A percentile compares a stretch with the other conserved stretches of the same genome.
These are phyloP conservation scores for Malassezia nana DNA, from an alignment of 1,284 basidiomycete genomes.

Conservation along the genomic window DNA sequence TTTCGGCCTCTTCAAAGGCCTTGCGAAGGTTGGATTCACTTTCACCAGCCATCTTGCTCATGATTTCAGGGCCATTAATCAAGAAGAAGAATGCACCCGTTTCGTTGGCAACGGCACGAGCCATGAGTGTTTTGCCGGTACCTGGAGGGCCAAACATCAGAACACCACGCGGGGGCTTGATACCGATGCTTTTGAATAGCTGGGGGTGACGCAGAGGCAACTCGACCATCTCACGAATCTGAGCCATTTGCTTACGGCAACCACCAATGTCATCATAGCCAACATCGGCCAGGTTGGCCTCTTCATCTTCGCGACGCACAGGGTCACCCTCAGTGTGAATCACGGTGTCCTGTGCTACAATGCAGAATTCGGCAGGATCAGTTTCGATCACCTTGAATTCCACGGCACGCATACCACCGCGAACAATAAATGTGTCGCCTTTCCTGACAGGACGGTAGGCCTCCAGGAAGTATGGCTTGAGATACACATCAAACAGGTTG, in stretches of 20 bases:
- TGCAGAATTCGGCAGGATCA: slow-evolving; percentile 89
- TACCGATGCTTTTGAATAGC: slow-evolving; percentile 98
- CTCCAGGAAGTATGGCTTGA: slow-evolving; percentile 99
- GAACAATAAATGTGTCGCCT: slow-evolving; percentile 96
- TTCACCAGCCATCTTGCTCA: slow-evolving; percentile 99
- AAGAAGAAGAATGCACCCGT: slow-evolving; percentile 99
- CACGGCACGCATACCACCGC: slow-evolving; percentile 64
- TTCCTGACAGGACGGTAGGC: slow-evolving; percentile 88
- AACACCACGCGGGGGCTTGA: slow-evolving; percentile 79
- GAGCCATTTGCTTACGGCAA: slow-evolving; percentile 97
- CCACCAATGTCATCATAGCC: slow-evolving; percentile 99
- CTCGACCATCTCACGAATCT: slow-evolving; percentile 97
- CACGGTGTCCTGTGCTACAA: slow-evolving; percentile 91
- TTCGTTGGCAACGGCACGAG: slow-evolving; percentile 96
- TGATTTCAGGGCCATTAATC: slow-evolving; percentile 98
- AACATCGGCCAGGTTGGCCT: slow-evolving; percentile 88
- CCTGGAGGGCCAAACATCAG: slow-evolving; percentile 49
- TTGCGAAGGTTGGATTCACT: slow-evolving; percentile 93
- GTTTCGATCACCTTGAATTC: slow-evolving; percentile 94
- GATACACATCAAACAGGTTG: slow-evolving; percentile 96
- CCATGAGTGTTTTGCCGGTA: slow-evolving; percentile 60
- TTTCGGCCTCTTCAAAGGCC: slow-evolving; percentile 98
- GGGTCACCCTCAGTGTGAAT: slow-evolving; percentile 97
- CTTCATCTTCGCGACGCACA: slow-evolving; percentile 96
- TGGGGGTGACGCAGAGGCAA: slow-evolving; percentile 94